Percentiles rank a stretch among this genome's conserved stretches.
These are phyloP conservation scores for Termitomyces sp. DNA, from an alignment of 768 basidiomycete genomes.

Conservation along the genomic window DNA sequence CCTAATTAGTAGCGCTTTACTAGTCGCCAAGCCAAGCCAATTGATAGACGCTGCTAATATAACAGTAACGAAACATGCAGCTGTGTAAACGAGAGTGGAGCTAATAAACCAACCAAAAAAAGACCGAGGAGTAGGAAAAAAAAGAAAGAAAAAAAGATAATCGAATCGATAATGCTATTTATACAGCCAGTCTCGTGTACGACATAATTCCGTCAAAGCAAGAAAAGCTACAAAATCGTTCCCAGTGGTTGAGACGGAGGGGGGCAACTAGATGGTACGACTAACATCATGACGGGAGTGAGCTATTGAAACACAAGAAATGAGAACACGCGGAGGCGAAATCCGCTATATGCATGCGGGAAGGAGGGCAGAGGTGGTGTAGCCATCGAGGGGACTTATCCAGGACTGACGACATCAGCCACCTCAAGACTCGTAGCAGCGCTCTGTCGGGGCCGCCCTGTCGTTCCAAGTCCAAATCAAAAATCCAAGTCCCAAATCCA, in stretches of 20 bases:
- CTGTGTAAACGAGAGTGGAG: background rate
- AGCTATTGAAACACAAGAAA: slow-evolving; percentile 15
- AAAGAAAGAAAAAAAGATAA: background rate
- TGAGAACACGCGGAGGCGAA: background rate
- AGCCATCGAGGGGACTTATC: background rate
- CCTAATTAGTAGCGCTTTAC: too few species aligned
- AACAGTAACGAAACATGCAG: background rate
- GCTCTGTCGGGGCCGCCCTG: background rate
- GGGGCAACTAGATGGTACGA: background rate
- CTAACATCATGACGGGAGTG: background rate
- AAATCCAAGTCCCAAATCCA: background rate
- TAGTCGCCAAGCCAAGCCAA: background rate
- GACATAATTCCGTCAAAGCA: slow-evolving; percentile 17
- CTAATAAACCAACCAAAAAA: background rate
- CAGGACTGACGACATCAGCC: background rate
- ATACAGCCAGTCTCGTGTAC: slow-evolving; percentile 18
- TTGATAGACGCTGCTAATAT: background rate
- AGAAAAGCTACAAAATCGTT: slow-evolving; percentile 16
- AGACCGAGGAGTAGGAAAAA: too few species aligned
- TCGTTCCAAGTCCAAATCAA: too few species aligned
- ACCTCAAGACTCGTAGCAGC: background rate
- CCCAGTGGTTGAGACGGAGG: slow-evolving; percentile 3
- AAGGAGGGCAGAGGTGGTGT: background rate
- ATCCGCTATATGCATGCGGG: background rate
- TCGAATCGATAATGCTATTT: slow-evolving; percentile 13